These are phyloP conservation scores for Postia placenta DNA, from an alignment of 768 basidiomycete species.

Conservation along the genomic window DNA sequence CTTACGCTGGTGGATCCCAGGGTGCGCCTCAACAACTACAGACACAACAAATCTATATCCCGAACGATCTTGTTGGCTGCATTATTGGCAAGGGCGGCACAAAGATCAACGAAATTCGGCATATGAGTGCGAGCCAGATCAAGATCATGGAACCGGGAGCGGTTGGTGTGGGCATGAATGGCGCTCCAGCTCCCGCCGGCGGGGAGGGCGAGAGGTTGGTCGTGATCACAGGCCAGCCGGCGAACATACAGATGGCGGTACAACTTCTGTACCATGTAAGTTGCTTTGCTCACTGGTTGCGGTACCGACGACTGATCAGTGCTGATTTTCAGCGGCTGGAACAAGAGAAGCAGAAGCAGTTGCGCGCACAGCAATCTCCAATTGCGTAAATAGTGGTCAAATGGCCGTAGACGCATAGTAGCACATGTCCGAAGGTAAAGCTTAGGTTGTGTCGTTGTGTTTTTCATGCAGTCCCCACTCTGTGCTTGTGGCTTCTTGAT, in stretches of 20 bases:
- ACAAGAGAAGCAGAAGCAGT: constrained; percentile 86
- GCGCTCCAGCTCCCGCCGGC: constrained; percentile 66
- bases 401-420: not conserved
- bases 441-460: not conserved
- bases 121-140: constrained; percentile 93
- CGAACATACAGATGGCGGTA: constrained; percentile 95
- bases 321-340: constrained; percentile 59
- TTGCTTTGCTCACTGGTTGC: constrained; percentile 9
- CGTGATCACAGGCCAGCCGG: constrained; percentile 92
- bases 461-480: not conserved
- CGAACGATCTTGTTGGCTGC: constrained; percentile 93
- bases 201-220: constrained; percentile 89
- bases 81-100: constrained; percentile 98
- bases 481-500: constrained; percentile 1
- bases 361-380: constrained; percentile 27
- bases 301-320: not conserved
- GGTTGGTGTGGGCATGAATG: constrained; percentile 58
- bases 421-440: no score
- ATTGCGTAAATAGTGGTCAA: not conserved
- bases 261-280: constrained; percentile 82
- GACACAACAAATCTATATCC: constrained; percentile 97
- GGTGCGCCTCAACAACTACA: constrained; percentile 72
- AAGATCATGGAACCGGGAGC: constrained; percentile 99
- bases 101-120: constrained; percentile 98
- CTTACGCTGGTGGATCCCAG: constrained; percentile 32